A percentile compares a stretch with the other conserved stretches of the same genome.
These are phyloP conservation scores for Xylariales sp. DNA, from an alignment of 2,329 filamentous ascomycete genomes.

Conservation along the genomic window DNA sequence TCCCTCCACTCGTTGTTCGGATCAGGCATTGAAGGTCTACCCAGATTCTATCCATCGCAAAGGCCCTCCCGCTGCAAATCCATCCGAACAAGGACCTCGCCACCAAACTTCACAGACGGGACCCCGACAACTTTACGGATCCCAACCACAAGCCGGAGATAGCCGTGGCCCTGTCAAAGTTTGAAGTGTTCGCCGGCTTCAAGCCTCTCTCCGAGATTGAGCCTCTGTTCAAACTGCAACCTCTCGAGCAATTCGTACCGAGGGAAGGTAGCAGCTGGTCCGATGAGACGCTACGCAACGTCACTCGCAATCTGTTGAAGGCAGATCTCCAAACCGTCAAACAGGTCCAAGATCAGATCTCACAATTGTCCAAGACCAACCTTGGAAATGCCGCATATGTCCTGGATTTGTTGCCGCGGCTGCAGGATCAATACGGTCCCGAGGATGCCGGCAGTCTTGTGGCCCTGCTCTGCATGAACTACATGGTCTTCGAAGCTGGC, in stretches of 20 bases:
- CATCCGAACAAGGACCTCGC: conserved; percentile 69
- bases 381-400: conserved; percentile 55
- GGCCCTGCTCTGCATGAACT: conserved; percentile 72
- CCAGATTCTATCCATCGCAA: conserved; percentile 71
- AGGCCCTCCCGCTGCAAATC: conserved; percentile 70
- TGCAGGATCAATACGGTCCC: conserved; percentile 59
- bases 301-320: conserved; percentile 51
- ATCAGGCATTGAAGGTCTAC: conserved; percentile 37
- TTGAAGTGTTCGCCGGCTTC: conserved; percentile 73
- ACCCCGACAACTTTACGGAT: conserved; percentile 65
- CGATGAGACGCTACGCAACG: conserved; percentile 51
- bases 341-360: conserved; percentile 47
- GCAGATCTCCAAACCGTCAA: conserved; percentile 48
- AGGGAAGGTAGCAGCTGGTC: conserved; percentile 41
- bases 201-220: conserved; percentile 60
- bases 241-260: conserved; percentile 50
- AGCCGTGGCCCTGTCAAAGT: conserved; percentile 64
- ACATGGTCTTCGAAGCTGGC: conserved; percentile 58
- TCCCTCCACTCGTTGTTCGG: not conserved
- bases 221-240: conserved; percentile 50
- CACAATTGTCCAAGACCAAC: conserved; percentile 38
- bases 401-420: conserved; percentile 57
- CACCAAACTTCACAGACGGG: conserved; percentile 55
- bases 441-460: conserved; percentile 64
- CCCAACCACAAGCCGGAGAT: conserved; percentile 79